phyloP scores from a whole-genome alignment of 1,284 basidiomycete species.

The Athelia sp. region DNA sequence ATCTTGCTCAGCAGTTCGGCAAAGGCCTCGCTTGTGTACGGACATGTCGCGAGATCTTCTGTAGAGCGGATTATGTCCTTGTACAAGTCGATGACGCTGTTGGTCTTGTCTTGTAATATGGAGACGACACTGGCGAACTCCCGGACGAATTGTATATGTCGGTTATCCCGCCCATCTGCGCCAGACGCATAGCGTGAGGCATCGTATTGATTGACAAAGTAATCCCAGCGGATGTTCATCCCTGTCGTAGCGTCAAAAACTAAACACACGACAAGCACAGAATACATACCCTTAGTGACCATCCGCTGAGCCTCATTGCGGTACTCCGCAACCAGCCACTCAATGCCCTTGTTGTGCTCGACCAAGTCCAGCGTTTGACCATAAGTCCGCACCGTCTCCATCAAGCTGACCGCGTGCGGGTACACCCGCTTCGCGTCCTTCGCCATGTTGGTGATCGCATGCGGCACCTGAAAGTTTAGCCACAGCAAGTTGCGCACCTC shows the following conservation, averaged over 20 bases:
- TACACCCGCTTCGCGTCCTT: slow-evolving; percentile 98
- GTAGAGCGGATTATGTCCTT: slow-evolving; percentile 81
- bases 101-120: slow-evolving; percentile 88
- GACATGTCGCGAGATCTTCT: slow-evolving; percentile 84
- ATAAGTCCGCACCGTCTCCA: slow-evolving; percentile 97
- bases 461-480: slow-evolving; percentile 93
- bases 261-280: not conserved
- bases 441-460: slow-evolving; percentile 92
- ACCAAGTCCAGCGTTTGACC: slow-evolving; percentile 91
- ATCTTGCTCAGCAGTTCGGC: slow-evolving; percentile 73
- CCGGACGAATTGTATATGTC: slow-evolving; percentile 90
- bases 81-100: slow-evolving; percentile 88
- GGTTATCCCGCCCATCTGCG: slow-evolving; percentile 76
- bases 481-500: slow-evolving; percentile 95
- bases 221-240: slow-evolving; percentile 95
- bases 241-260: slow-evolving; percentile 49
- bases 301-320: slow-evolving; percentile 88
- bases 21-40: slow-evolving; percentile 82
- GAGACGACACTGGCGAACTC: slow-evolving; percentile 94
- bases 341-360: slow-evolving; percentile 84
- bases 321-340: slow-evolving; percentile 91
- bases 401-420: slow-evolving; percentile 95
- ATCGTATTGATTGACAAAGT: slow-evolving; percentile 92
- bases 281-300: slow-evolving; percentile 83
- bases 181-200: slow-evolving; percentile 67